Evolutionary conservation across 345 rosid species (phyloP), one percentile per base, ranked within the genome.

Genomic region (Acer saccharum): DNA sequence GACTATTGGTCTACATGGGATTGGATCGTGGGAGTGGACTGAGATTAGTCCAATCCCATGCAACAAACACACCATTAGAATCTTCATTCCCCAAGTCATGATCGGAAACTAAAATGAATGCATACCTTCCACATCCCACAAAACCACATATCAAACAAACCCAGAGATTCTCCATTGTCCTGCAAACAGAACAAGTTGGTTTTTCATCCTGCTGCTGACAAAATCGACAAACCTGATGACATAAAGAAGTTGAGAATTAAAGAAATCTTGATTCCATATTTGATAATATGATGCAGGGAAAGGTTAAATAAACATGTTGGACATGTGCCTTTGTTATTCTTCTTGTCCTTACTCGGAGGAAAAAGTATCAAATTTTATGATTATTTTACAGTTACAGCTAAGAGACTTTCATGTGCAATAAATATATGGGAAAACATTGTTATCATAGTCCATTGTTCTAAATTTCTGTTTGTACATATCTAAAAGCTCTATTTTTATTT

Each of bases 51-150:
- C 35, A 29, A 29, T 29, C 35, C 4, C 35, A 29, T 4, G 35
- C 35, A 29, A 29, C 35, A 29, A 29, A 29, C 35, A 3, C 3
- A 29, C 35, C 35, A 29, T 29, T 29, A 68, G 23, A 70, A 29
- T 27, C 21, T 74, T 65, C 69, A 21, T 61, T 39, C 72, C 65
- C 12, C 17, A 80, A 9, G 62, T 9, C 25, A 60, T 39, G 17
- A 57, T 14, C 60, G 58, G 23, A 64, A n/a, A 32, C 54, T 6
- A 5, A 41, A 23, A 68, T 39, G 32, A 17, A 78, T 72, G 64
- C 58, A 81, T 85, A 94, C 98, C 99, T 96, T 89, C 95, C 98
- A 86, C 98, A 94, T 48, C 98, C 97, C 41, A 92, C 83, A 86
- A 96, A 94, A 75, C 98, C 97, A 82, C 99, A 91, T 69, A 92